Percentiles rank a stretch among this genome's conserved stretches.
phyloP scores from a whole-genome alignment of 768 basidiomycete genomes.

The Termitomyces sp. region DNA sequence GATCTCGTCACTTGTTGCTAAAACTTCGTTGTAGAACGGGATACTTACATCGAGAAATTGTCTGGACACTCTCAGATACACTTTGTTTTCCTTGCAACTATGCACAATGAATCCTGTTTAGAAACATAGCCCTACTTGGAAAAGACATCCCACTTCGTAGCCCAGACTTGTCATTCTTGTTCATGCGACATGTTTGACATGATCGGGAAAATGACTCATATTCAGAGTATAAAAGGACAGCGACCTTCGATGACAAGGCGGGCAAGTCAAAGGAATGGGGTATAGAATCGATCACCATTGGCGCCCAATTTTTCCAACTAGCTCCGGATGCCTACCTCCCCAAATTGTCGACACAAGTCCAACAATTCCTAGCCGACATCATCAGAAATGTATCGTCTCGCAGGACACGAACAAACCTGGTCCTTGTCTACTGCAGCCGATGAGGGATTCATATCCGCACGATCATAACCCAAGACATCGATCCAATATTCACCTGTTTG shows the following conservation, averaged over 20 bases:
- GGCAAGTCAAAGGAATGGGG: not conserved
- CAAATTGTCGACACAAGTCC: conserved; percentile 14
- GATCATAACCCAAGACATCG: conserved; percentile 4
- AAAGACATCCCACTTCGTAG: not conserved
- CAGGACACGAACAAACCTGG: conserved; percentile 6
- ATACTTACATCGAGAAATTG: not conserved
- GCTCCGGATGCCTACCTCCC: conserved; percentile 4
- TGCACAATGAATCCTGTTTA: not conserved
- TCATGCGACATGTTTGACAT: not conserved
- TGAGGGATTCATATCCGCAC: not conserved
- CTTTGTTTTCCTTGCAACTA: no score
- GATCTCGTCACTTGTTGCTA: not conserved
- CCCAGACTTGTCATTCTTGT: not conserved
- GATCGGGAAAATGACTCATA: not conserved
- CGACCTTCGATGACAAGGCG: no score
- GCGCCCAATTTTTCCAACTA: not conserved
- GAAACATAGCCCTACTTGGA: not conserved
- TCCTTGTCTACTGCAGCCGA: conserved; percentile 1
- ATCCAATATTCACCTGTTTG: conserved; percentile 14
- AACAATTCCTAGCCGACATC: conserved; percentile 6
- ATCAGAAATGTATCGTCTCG: not conserved
- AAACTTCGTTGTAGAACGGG: conserved; percentile 2
- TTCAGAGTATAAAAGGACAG: not conserved
- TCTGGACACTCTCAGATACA: no score
- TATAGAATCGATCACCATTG: not conserved